Conservation (phyloP, 768 basidiomycete species). For the Leccinum incarnatum region DNA sequence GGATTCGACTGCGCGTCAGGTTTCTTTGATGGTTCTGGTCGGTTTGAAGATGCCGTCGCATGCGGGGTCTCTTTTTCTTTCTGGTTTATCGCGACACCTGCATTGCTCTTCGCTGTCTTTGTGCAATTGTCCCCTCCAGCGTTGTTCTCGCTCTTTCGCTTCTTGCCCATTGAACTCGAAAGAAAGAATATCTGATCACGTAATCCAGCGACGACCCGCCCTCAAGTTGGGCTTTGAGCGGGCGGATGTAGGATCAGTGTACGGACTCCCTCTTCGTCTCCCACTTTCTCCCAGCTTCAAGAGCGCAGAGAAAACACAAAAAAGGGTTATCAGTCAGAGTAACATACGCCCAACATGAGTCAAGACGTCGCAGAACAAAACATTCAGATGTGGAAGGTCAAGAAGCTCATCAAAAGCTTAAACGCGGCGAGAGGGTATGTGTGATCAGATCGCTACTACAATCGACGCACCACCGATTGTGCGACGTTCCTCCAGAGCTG, state of each 20-base stretch:
- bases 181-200: constrained; percentile 1
- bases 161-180: constrained; percentile 14
- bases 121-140: not conserved
- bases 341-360: constrained; percentile 59
- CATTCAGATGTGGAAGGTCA: constrained; percentile 98
- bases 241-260: constrained; percentile 11
- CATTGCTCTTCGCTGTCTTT: constrained; percentile 18
- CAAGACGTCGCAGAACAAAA: constrained; percentile 89
- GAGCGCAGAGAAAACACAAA: constrained; percentile 11
- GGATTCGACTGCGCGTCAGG: constrained; percentile 4
- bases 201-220: constrained; percentile 17
- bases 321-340: constrained; percentile 8
- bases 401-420: constrained; percentile 98
- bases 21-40: constrained; percentile 2
- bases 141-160: constrained; percentile 21
- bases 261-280: constrained; percentile 11
- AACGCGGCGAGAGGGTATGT: constrained; percentile 65
- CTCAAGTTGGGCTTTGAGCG: constrained; percentile 15
- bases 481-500: constrained; percentile 53
- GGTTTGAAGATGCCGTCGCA: constrained; percentile 1
- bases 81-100: constrained; percentile 1
- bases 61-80: constrained; percentile 4
- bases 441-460: not conserved
- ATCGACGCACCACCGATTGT: constrained; percentile 23
- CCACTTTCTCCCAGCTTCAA: constrained; percentile 26